Conservation (phyloP, 1,284 basidiomycete genomes). For the Schizophyllum commune region DNA sequence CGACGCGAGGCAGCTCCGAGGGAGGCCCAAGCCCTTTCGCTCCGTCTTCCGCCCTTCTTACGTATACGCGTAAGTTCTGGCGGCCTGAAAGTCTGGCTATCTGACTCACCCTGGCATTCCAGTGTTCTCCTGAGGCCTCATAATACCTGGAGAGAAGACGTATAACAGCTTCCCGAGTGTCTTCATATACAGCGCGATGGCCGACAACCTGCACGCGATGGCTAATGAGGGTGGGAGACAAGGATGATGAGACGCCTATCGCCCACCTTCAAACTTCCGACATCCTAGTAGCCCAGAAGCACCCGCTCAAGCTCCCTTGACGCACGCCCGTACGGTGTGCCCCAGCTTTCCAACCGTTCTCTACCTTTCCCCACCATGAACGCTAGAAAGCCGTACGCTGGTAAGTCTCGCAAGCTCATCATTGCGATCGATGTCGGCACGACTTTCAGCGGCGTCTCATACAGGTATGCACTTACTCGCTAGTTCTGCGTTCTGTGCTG, state of each 20-base stretch:
- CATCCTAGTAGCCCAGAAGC: not conserved
- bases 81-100: too few relatives aligned
- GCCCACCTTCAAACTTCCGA: not conserved
- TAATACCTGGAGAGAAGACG: too few relatives aligned
- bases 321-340: too few relatives aligned
- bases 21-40: not conserved
- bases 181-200: not conserved
- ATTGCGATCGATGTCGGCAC: conserved; percentile 8
- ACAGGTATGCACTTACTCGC: not conserved
- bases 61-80: not conserved
- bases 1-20: not conserved
- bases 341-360: not conserved
- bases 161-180: too few relatives aligned
- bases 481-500: too few relatives aligned
- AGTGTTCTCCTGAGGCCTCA: too few relatives aligned
- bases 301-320: too few relatives aligned
- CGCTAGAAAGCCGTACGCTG: conserved; percentile 7
- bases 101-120: too few relatives aligned
- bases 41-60: not conserved
- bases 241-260: too few relatives aligned
- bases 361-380: conserved; percentile 15
- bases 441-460: conserved; percentile 7
- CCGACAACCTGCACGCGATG: not conserved
- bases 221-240: not conserved
- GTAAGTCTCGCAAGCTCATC: not conserved